Evolutionary conservation across 176 grass and related monocot species (phyloP), one percentile per base, ranked within the genome.

Genomic region (Juncus inflexus): DNA sequence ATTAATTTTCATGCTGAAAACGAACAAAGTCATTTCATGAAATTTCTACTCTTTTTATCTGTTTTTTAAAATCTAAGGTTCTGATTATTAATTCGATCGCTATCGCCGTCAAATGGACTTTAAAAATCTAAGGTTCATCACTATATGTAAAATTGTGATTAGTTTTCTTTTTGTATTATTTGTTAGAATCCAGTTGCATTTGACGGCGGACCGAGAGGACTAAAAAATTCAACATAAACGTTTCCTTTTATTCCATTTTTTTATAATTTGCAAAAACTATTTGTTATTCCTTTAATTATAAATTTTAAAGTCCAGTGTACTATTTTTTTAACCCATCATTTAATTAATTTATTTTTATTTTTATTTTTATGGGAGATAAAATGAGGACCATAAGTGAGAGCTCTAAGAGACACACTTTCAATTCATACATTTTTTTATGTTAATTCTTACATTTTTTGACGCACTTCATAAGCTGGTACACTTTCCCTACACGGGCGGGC

Each of bases 61-160:
- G 19, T 28, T 28, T 28, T 28, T 28, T 28, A 28, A 28, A 28
- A 28, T 28, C 19, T 28, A 28, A 28, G 19, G 19, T 28, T 28
- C 19, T 28, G 19, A n/a, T n/a, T n/a, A n/a, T n/a, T 1, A 28
- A 9, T 47, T 6, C 2, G 43, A 9, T 6, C 9, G 4, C 43
- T 1, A 6, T 5, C 9, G 85, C 82, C 42, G 81, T 88, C 40
- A 76, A 82, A 2, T 62, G 69, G 0, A 76, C 87, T 11, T 59
- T 91, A 82, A 96, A 37, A 96, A 96, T 54, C 47, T 96, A 55
- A 77, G 88, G 67, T 87, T 84, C 35, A 67, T 96, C 70, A 84
- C n/a, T n/a, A n/a, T n/a, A n/a, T n/a, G n/a, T n/a, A n/a, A n/a
- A n/a, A n/a, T n/a, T n/a, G n/a, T n/a, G n/a, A n/a, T n/a, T n/a